A percentile compares a stretch with the other conserved stretches of the same genome.
Evolutionary conservation across 169 alveolate species (phyloP).

Genomic region (Plasmodium gaboni): DNA sequence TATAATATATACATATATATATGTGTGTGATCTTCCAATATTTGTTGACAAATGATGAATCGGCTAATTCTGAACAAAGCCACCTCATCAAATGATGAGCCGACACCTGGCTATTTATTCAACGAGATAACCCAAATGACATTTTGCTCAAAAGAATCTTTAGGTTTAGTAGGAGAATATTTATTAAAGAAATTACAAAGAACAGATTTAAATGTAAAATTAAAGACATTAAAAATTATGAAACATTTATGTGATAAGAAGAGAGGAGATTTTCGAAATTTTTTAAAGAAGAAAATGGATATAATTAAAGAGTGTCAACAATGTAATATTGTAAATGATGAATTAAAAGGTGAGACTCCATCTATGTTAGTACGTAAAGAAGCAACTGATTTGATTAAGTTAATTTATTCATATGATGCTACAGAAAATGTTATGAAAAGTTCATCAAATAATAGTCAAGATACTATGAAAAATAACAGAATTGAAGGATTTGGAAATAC

Average conservation of each 20-base stretch:
- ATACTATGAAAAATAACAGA: slow-evolving; percentile 47
- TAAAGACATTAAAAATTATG: slow-evolving; percentile 82
- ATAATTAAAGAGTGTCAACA: slow-evolving; percentile 53
- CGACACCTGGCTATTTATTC: slow-evolving; percentile 86
- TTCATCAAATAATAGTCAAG: slow-evolving; percentile 23
- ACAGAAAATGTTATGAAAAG: slow-evolving; percentile 26
- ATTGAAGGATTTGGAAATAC: slow-evolving; percentile 70
- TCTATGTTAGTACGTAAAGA: slow-evolving; percentile 67
- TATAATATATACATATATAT: no score
- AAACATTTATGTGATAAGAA: slow-evolving; percentile 81
- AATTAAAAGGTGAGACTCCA: slow-evolving; percentile 67
- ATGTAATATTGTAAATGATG: slow-evolving; percentile 64
- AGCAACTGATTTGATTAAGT: slow-evolving; percentile 59
- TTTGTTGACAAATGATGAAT: slow-evolving; percentile 22
- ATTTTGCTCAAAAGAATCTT: slow-evolving; percentile 61
- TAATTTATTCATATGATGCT: slow-evolving; percentile 46
- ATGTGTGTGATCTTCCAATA: no score
- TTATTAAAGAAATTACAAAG: slow-evolving; percentile 79
- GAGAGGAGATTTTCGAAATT: slow-evolving; percentile 60
- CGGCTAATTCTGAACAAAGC: slow-evolving; percentile 77
- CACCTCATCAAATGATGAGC: slow-evolving; percentile 84
- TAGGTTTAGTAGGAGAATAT: slow-evolving; percentile 80
- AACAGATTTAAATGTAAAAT: slow-evolving; percentile 80
- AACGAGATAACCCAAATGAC: slow-evolving; percentile 82
- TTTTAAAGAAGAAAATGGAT: slow-evolving; percentile 61